A percentile compares a stretch with the other conserved stretches of the same genome.
phyloP scores from a whole-genome alignment of 2,329 filamentous ascomycete species.

The Fusarium ramigenum region DNA sequence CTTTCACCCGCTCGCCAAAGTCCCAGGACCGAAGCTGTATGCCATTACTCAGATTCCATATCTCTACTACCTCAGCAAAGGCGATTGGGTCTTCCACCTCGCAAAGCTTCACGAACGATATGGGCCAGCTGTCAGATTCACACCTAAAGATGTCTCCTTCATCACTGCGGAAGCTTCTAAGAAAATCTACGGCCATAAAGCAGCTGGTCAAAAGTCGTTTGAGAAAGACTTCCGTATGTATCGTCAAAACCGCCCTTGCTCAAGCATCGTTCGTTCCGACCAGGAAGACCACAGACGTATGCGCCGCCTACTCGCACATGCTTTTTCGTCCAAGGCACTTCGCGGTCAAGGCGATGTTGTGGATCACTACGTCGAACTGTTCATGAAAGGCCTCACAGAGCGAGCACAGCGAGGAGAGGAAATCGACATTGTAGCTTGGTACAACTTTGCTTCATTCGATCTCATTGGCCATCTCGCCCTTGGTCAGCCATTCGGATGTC shows the following conservation, averaged over 20 bases:
- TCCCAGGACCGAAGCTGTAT: constrained; percentile 3
- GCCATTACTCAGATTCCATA: not conserved
- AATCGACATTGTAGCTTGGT: constrained; percentile 2
- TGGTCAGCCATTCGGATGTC: constrained; percentile 3
- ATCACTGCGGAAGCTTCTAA: constrained; percentile 4
- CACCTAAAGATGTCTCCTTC: not conserved
- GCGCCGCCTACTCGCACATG: not conserved
- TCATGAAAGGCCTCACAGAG: not conserved
- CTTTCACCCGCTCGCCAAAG: constrained; percentile 7
- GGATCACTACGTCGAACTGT: not conserved
- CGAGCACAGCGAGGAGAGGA: not conserved
- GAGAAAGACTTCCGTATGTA: not conserved
- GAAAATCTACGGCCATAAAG: not conserved
- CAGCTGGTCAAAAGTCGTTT: not conserved
- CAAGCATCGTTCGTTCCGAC: not conserved
- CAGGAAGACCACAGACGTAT: constrained; percentile 5
- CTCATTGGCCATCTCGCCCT: not conserved
- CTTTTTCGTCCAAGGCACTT: constrained; percentile 1
- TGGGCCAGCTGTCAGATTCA: not conserved
- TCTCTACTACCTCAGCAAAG: not conserved
- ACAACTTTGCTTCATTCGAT: constrained; percentile 5
- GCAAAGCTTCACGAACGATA: not conserved
- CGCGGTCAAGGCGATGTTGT: not conserved
- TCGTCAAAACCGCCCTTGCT: not conserved
- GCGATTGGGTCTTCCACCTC: not conserved